These are phyloP conservation scores for Ottelia alismoides DNA, from an alignment of 106 monocot genomes.

Conservation along the genomic window DNA sequence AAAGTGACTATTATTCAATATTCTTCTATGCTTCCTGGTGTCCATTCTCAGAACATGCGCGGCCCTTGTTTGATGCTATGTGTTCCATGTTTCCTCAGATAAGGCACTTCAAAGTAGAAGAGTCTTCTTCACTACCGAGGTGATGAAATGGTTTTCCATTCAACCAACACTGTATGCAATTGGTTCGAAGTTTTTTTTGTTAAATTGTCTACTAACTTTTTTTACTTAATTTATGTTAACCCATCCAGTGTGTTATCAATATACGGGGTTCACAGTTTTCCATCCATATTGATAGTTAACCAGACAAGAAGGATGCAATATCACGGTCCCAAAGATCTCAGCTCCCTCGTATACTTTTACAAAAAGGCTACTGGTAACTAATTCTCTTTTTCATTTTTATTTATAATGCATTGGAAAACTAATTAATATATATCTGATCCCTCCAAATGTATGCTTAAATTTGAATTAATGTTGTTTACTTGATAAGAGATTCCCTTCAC, in stretches of 20 bases:
- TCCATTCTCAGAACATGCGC: conserved; percentile 57
- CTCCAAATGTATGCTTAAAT: no score
- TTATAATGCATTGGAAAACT: no score
- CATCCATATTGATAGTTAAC: conserved; percentile 52
- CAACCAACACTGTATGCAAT: no score
- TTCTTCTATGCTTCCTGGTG: conserved; percentile 90
- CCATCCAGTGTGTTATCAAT: conserved; percentile 65
- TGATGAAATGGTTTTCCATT: no score
- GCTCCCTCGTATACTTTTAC: conserved; percentile 58
- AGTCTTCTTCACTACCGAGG: conserved; percentile 76
- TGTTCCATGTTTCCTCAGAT: conserved; percentile 81
- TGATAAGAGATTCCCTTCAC: no score
- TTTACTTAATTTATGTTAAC: no score
- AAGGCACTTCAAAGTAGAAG: conserved; percentile 59
- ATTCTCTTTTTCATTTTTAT: no score
- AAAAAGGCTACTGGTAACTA: conserved; percentile 55
- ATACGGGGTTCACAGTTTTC: conserved; percentile 74
- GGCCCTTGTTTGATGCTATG: conserved; percentile 54
- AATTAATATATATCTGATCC: no score
- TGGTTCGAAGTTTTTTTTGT: no score
- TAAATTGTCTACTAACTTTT: no score
- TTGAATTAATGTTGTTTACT: no score
- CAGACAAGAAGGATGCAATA: conserved; percentile 29
- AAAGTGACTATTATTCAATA: conserved; percentile 33
- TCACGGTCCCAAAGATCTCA: conserved; percentile 52